Evolutionary conservation across 805 yeast species (phyloP).

Genomic region (Candida boleticola): DNA sequence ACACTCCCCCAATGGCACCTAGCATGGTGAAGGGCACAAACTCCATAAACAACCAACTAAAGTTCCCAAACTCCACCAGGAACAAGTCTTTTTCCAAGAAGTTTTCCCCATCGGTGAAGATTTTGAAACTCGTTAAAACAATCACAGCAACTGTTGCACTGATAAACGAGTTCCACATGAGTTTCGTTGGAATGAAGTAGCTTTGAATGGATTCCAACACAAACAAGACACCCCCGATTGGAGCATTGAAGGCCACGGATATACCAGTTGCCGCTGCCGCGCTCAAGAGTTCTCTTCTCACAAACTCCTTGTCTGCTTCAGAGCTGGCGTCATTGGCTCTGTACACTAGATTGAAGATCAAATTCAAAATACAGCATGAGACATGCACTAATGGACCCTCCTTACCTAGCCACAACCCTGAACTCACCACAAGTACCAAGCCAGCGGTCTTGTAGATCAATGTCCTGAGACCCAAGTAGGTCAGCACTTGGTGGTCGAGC

Average conservation of each 20-base stretch:
- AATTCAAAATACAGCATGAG: constrained; percentile 56
- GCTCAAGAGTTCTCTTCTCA: constrained; percentile 60
- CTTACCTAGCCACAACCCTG: constrained; percentile 80
- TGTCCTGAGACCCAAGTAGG: constrained; percentile 51
- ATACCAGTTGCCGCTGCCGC: constrained; percentile 86
- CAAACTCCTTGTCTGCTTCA: constrained; percentile 42
- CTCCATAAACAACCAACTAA: constrained; percentile 72
- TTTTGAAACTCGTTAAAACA: constrained; percentile 43
- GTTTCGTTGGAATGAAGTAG: constrained; percentile 57
- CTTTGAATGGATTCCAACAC: constrained; percentile 67
- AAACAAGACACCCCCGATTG: constrained; percentile 84
- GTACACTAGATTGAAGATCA: constrained; percentile 28
- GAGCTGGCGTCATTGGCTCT: constrained; percentile 9
- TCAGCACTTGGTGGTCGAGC: constrained; percentile 42
- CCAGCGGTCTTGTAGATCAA: constrained; percentile 58
- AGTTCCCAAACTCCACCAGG: constrained; percentile 64
- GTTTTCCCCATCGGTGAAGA: constrained; percentile 39
- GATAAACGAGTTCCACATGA: constrained; percentile 83
- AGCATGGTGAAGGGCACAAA: constrained; percentile 67
- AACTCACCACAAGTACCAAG: constrained; percentile 62
- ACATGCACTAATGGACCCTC: constrained; percentile 88
- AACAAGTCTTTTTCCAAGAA: constrained; percentile 49
- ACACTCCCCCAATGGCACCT: constrained; percentile 68
- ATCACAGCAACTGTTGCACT: constrained; percentile 74
- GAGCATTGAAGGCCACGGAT: constrained; percentile 81